phyloP scores from a whole-genome alignment of 225 moss, liverwort and hornwort species.

The Straminergon stramineum region DNA sequence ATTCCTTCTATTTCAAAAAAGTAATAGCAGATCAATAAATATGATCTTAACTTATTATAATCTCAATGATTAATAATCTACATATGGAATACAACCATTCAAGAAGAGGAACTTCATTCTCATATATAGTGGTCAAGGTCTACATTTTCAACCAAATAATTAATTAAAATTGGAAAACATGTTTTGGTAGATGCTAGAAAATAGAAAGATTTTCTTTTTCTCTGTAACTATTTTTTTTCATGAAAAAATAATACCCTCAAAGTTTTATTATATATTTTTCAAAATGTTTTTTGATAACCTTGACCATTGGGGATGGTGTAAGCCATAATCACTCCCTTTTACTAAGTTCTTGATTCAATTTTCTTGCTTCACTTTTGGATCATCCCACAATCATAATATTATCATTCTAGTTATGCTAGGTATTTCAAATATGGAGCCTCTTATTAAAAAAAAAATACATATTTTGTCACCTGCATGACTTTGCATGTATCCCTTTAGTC shows the following conservation, averaged over 20 bases:
- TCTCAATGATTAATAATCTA: background rate
- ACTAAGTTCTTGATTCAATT: background rate
- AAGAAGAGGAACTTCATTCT: too few relatives aligned
- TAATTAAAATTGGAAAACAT: background rate
- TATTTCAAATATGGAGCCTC: too few relatives aligned
- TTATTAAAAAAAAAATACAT: background rate
- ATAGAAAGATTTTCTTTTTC: background rate
- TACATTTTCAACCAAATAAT: background rate
- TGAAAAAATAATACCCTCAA: too few relatives aligned
- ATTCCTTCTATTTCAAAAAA: background rate
- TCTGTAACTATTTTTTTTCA: background rate
- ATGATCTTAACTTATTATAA: background rate
- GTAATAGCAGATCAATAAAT: background rate
- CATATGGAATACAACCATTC: background rate
- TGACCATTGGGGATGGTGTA: too few relatives aligned
- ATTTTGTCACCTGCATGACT: too few relatives aligned
- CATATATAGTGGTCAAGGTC: rapidly evolving
- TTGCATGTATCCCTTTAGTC: too few relatives aligned
- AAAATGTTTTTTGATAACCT: background rate
- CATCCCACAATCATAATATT: background rate
- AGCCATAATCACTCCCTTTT: background rate
- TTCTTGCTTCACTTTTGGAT: background rate
- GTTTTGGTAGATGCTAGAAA: rapidly evolving
- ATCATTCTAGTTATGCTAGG: too few relatives aligned
- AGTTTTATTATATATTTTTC: too few relatives aligned